Evolutionary conservation across 2,329 filamentous ascomycete species (phyloP).

Genomic region (Verticillium dahliae): DNA sequence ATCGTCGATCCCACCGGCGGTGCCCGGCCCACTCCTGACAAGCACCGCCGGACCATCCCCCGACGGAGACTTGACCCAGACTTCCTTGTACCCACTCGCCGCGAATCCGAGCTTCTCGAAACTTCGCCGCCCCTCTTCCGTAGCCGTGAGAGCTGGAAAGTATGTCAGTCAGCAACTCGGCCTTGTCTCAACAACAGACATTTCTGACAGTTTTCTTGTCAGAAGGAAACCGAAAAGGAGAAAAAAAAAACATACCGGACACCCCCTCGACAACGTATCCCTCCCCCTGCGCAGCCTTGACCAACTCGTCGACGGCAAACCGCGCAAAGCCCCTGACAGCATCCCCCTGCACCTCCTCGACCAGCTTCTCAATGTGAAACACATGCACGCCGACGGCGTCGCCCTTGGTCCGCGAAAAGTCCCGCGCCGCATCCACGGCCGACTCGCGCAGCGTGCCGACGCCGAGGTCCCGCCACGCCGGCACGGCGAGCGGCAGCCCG

Average conservation of each 20-base stretch:
- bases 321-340: conserved; percentile 14
- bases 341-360: not conserved
- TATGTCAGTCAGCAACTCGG: not conserved
- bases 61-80: conserved; percentile 10
- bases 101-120: conserved; percentile 19
- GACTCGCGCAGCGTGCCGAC: conserved; percentile 20
- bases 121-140: conserved; percentile 16
- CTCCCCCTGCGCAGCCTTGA: conserved; percentile 4
- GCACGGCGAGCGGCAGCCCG: conserved; percentile 18
- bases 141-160: conserved; percentile 21
- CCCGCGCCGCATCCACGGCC: conserved; percentile 15
- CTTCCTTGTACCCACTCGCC: conserved; percentile 21
- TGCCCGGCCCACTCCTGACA: not conserved
- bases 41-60: conserved; percentile 1
- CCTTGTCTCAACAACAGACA: no score
- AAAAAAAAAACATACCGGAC: not conserved
- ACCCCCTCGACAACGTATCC: not conserved
- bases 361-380: conserved; percentile 26
- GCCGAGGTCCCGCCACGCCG: conserved; percentile 20
- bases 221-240: no score
- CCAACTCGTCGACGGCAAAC: conserved; percentile 13
- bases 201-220: no score
- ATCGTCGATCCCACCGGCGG: not conserved
- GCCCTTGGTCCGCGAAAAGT: conserved; percentile 12
- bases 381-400: conserved; percentile 23